These are phyloP conservation scores for Lactarius vividus DNA, from an alignment of 768 basidiomycete genomes.

Conservation along the genomic window DNA sequence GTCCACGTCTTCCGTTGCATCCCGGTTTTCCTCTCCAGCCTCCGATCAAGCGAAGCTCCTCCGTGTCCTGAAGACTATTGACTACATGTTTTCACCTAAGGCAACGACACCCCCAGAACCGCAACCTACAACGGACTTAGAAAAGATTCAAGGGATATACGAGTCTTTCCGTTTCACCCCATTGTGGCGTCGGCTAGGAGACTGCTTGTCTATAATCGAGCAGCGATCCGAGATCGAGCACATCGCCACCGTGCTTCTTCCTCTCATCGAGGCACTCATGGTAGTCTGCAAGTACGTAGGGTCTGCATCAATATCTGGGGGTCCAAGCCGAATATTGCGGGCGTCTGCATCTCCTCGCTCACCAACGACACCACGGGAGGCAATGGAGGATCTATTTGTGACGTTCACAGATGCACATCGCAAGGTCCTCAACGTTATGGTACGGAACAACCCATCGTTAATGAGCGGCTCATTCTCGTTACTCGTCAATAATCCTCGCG, in stretches of 20 bases:
- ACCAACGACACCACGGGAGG: constrained; percentile 64
- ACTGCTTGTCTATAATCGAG: constrained; percentile 82
- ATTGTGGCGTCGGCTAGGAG: constrained; percentile 87
- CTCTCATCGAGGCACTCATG: constrained; percentile 95
- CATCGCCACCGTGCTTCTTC: constrained; percentile 88
- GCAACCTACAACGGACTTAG: constrained; percentile 52
- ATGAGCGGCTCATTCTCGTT: constrained; percentile 99
- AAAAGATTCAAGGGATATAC: constrained; percentile 86
- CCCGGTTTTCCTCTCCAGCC: constrained; percentile 91
- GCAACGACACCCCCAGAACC: constrained; percentile 39
- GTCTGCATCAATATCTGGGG: constrained; percentile 49
- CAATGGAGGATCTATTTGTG: constrained; percentile 89
- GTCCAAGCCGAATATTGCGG: constrained; percentile 50
- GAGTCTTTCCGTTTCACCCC: constrained; percentile 87
- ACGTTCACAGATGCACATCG: constrained; percentile 91
- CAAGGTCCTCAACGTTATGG: constrained; percentile 94
- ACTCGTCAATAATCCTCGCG: constrained; percentile 91
- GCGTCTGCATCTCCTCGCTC: constrained; percentile 66
- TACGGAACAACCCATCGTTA: constrained; percentile 94
- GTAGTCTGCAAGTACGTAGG: constrained; percentile 96
- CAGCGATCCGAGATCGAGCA: constrained; percentile 78
- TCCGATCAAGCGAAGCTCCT: constrained; percentile 96
- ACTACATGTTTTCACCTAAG: constrained; percentile 86
- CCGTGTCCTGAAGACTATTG: constrained; percentile 93
- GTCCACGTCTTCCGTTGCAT: constrained; percentile 65